Evolutionary conservation across 2,329 filamentous ascomycete genomes (phyloP), one percentile per base, ranked within the genome.

Genomic region (Penicillium hesseltinei): DNA sequence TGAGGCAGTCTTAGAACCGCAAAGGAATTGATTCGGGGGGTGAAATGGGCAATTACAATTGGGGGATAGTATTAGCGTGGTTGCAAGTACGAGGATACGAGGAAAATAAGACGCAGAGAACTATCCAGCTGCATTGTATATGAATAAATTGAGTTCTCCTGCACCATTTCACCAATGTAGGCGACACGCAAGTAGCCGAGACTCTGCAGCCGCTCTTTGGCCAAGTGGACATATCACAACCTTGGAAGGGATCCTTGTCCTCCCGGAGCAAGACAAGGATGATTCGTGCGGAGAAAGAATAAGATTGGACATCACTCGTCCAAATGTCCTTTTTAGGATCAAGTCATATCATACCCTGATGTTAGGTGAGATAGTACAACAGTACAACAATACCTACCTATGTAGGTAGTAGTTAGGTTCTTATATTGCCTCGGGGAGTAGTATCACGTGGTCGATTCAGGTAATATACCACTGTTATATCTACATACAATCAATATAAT

Each of bases 71-170:
- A 50, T 54, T 49, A 49, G 17, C 19, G 15, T 19, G 48, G n/a
- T 53, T 54, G 36, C 21, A 25, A 29, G 21, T n/a, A 48, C 15
- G 10, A 29, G 29, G n/a, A 15, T 21, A 48, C 15, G n/a, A 23
- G 29, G n/a, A 10, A 47, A 13, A 38, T 23, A 15, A 23, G 10
- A 40, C 27, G 27, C 21, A n/a, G 45, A 21, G 38, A 36, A 42
- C 45, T 21, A 25, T 51, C 13, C 21, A 33, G 36, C 51, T 47
- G 21, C 23, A 38, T 39, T 29, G 15, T 51, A 53, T 53, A 53
- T 36, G 35, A 53, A 53, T 53, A 35, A 36, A 53, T 47, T 55
- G 21, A 17, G 38, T 55, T 55, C 27, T 50, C 29, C 21, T 35
- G 44, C 25, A 35, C 21, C 4, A 29, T 44, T 48, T 23, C 15